phyloP scores from a whole-genome alignment of 805 yeast species.

The Maudiozyma barnettii region DNA sequence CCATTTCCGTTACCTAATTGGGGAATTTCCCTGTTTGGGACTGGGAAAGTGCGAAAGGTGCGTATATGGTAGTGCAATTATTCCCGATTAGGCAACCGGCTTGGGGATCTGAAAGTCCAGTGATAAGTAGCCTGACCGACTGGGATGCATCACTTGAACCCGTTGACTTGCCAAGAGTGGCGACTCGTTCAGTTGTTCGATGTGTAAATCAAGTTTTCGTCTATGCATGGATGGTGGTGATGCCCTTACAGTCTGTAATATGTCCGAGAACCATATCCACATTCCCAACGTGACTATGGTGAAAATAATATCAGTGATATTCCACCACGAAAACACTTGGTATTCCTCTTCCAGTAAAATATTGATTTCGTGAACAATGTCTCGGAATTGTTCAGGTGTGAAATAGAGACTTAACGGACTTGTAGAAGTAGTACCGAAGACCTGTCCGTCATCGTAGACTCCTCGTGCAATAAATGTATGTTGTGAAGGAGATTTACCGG shows the following conservation, averaged over 20 bases:
- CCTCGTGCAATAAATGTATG: constrained; percentile 33
- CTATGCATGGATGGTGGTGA: constrained; percentile 32
- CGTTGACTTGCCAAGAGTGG: constrained; percentile 11
- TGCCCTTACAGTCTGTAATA: background rate
- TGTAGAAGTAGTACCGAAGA: constrained; percentile 44
- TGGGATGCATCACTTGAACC: constrained; percentile 40
- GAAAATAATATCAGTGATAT: constrained; percentile 30
- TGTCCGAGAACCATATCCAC: constrained; percentile 30
- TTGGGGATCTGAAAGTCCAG: constrained; percentile 14
- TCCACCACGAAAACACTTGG: constrained; percentile 31
- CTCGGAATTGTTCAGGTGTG: constrained; percentile 30
- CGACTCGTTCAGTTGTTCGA: constrained; percentile 12
- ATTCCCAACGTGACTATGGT: constrained; percentile 36
- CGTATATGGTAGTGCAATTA: background rate
- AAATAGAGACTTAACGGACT: constrained; percentile 41
- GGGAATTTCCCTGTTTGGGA: background rate
- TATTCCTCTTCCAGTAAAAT: constrained; percentile 32
- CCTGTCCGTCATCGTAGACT: constrained; percentile 31
- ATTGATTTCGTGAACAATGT: constrained; percentile 40
- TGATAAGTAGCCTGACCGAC: constrained; percentile 45
- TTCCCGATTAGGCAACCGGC: constrained; percentile 4
- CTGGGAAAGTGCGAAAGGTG: too few relatives aligned
- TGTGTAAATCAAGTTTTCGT: background rate
- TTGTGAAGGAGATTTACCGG: background rate
- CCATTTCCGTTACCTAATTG: background rate